Conservation (phyloP, 2,329 filamentous ascomycete genomes). For the Beauveria asiatica region DNA sequence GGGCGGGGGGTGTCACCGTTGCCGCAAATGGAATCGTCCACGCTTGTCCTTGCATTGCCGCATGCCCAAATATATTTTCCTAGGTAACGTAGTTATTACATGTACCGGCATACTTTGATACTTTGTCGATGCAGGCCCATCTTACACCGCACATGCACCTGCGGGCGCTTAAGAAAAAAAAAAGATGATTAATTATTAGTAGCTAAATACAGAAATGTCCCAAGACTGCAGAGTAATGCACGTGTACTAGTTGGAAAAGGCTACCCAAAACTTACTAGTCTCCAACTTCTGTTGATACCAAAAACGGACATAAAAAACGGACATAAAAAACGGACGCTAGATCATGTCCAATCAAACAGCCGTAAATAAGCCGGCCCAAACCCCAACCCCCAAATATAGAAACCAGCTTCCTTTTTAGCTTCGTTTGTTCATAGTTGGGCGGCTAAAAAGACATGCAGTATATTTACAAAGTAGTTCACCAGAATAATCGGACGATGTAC, state of each 20-base stretch:
- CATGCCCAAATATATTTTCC: neutral
- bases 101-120: neutral
- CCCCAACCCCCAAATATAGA: constrained; percentile 2
- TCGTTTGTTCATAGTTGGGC: neutral
- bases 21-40: too few species aligned
- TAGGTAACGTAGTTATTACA: too few species aligned
- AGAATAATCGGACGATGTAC: neutral
- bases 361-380: neutral
- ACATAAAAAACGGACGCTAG: neutral
- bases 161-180: neutral
- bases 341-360: neutral
- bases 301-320: neutral
- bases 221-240: too few species aligned
- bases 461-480: neutral
- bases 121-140: too few species aligned
- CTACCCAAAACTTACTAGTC: neutral
- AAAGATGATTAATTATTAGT: too few species aligned
- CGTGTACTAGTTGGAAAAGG: neutral
- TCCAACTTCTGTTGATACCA: neutral
- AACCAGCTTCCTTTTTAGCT: neutral
- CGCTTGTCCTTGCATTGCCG: too few species aligned
- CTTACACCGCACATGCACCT: neutral
- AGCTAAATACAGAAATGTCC: too few species aligned
- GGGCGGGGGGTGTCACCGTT: too few species aligned
- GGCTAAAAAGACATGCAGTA: neutral